Conservation (phyloP, 208 protist species). For the Wallacemonas sp. region DNA sequence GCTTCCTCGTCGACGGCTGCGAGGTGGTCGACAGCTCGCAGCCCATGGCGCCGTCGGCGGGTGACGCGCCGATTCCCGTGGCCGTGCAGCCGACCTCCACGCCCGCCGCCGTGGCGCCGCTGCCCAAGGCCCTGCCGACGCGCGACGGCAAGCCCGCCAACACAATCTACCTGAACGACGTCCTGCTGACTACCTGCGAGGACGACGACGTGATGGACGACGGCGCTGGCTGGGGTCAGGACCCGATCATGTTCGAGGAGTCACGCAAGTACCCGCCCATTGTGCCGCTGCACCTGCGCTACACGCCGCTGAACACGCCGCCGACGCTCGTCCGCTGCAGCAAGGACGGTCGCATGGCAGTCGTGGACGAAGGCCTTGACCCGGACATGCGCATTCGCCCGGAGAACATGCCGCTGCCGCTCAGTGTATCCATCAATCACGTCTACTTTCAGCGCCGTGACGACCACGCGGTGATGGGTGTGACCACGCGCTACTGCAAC, state of each 20-base stretch:
- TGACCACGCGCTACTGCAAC: conserved; percentile 89
- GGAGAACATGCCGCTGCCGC: conserved; percentile 84
- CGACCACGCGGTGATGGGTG: conserved; percentile 84
- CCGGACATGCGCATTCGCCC: conserved; percentile 38
- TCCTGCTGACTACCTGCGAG: conserved; percentile 66
- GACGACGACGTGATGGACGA: conserved; percentile 86
- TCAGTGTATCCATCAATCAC: conserved; percentile 92
- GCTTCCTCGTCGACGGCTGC: conserved; percentile 71
- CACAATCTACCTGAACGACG: conserved; percentile 71
- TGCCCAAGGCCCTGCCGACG: conserved; percentile 34
- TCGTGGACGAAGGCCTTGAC: conserved; percentile 44
- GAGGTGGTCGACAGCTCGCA: conserved; percentile 81
- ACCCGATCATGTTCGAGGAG: conserved; percentile 83
- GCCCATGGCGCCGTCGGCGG: conserved; percentile 39
- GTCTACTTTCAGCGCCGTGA: conserved; percentile 92
- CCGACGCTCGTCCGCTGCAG: conserved; percentile 83
- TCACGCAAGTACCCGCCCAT: conserved; percentile 88
- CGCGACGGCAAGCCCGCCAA: conserved; percentile 66
- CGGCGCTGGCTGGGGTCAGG: conserved; percentile 79
- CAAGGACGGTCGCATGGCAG: conserved; percentile 52
- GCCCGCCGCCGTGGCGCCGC: conserved; percentile 16
- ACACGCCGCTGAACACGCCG: conserved; percentile 92
- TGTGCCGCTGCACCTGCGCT: conserved; percentile 88
- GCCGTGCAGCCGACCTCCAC: conserved; percentile 17
- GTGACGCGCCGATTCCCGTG: conserved; percentile 14